These are phyloP conservation scores for Citrullus mucosospermus DNA, from an alignment of 306 rosid genomes.

Conservation along the genomic window DNA sequence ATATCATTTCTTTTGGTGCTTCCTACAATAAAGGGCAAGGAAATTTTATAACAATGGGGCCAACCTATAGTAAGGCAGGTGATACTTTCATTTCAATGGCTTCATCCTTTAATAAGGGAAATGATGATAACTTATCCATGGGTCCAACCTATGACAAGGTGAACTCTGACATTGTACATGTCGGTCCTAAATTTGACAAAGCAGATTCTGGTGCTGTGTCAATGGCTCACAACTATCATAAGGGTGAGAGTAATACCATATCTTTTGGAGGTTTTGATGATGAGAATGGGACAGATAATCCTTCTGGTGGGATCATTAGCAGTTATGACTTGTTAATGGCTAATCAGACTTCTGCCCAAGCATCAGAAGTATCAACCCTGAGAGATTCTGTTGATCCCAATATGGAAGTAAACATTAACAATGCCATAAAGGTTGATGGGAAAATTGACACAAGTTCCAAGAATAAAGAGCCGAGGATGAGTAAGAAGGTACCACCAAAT, in stretches of 20 bases:
- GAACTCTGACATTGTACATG: constrained; percentile 34
- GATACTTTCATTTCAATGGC: constrained; percentile 49
- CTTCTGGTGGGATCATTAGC: constrained; percentile 53
- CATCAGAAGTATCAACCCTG: constrained; percentile 34
- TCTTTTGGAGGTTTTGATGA: constrained; percentile 65
- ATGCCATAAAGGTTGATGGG: constrained; percentile 22
- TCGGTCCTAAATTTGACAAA: constrained; percentile 37
- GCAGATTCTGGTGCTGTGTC: constrained; percentile 41
- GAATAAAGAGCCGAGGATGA: constrained; percentile 53
- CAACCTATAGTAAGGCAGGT: constrained; percentile 42
- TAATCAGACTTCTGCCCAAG: constrained; percentile 44
- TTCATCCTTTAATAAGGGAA: constrained; percentile 40
- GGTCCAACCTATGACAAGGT: constrained; percentile 46
- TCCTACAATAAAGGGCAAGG: constrained; percentile 55
- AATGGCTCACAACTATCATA: constrained; percentile 33
- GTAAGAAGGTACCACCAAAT: constrained; percentile 68
- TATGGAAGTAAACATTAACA: constrained; percentile 34
- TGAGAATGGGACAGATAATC: constrained; percentile 32
- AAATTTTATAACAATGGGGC: constrained; percentile 43
- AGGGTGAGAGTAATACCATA: constrained; percentile 46
- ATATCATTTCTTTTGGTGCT: constrained; percentile 48
- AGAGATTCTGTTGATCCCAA: constrained; percentile 36
- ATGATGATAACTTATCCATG: constrained; percentile 34
- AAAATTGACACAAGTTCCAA: constrained; percentile 31
- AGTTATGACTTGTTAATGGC: constrained; percentile 48